phyloP scores from a whole-genome alignment of 1,284 basidiomycete species.

The Trametes pubescens region DNA sequence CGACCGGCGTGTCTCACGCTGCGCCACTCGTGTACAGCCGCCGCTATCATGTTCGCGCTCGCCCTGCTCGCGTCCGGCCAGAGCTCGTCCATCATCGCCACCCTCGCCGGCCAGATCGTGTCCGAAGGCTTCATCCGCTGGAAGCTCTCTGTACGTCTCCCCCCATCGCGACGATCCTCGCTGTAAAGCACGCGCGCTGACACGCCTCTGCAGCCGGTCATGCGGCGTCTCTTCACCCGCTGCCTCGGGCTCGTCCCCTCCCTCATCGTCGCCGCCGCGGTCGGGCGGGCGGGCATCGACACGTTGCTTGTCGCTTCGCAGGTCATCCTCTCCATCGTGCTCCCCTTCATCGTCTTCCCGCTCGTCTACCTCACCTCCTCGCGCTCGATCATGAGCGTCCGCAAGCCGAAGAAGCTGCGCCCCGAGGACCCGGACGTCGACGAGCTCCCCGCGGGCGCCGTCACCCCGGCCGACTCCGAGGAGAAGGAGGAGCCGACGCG shows the following conservation, averaged over 20 bases:
- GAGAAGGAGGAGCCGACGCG: slow-evolving; percentile 4
- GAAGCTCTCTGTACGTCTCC: slow-evolving; percentile 75
- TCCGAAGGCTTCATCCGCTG: slow-evolving; percentile 95
- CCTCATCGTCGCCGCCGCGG: slow-evolving; percentile 77
- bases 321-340: slow-evolving; percentile 86
- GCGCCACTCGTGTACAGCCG: slow-evolving; percentile 50
- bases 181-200: slow-evolving; percentile 6
- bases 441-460: neutral
- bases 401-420: slow-evolving; percentile 35
- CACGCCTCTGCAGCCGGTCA: slow-evolving; percentile 62
- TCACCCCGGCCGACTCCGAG: slow-evolving; percentile 11
- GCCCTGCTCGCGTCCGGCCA: slow-evolving; percentile 89
- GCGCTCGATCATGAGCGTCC: slow-evolving; percentile 73
- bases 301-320: slow-evolving; percentile 88
- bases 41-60: slow-evolving; percentile 87
- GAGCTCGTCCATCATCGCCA: slow-evolving; percentile 93
- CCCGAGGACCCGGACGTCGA: neutral
- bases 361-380: slow-evolving; percentile 81
- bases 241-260: slow-evolving; percentile 89
- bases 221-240: slow-evolving; percentile 87
- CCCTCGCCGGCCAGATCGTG: slow-evolving; percentile 92
- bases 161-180: slow-evolving; percentile 17
- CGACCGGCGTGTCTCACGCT: neutral
- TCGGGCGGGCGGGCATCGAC: slow-evolving; percentile 83
- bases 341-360: slow-evolving; percentile 89